Conservation (phyloP, 202 grass and related monocot genomes). For the Cymbopogon flexuosus region DNA sequence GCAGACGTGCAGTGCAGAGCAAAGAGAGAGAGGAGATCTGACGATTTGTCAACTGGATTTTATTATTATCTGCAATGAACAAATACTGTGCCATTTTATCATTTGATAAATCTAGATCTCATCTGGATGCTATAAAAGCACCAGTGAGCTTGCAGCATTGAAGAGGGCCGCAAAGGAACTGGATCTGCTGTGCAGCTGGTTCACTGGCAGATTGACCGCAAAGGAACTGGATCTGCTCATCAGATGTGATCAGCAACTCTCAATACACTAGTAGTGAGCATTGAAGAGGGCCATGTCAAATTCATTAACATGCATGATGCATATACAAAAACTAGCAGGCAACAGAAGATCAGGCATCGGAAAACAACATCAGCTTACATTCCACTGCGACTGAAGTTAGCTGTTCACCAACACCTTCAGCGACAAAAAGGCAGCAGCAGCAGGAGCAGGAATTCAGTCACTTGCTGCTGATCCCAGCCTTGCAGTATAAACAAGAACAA, state of each 20-base stretch:
- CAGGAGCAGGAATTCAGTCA: background rate
- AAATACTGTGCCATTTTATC: background rate
- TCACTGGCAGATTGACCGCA: too few relatives aligned
- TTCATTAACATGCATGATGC: background rate
- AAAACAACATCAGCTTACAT: conserved; percentile 24
- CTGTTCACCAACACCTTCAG: background rate
- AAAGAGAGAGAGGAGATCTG: background rate
- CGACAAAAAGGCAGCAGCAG: conserved; percentile 1
- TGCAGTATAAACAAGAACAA: conserved; percentile 33
- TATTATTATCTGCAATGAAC: background rate
- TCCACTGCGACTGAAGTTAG: conserved; percentile 31
- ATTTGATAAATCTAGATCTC: background rate
- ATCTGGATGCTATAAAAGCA: background rate
- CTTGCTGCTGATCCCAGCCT: conserved; percentile 29
- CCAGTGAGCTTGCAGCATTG: background rate
- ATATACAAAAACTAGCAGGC: conserved; percentile 16
- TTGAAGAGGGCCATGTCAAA: background rate
- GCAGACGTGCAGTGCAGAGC: background rate
- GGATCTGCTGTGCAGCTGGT: too few relatives aligned
- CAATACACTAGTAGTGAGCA: background rate
- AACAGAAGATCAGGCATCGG: conserved; percentile 12
- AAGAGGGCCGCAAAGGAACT: too few relatives aligned
- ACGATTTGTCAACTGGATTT: background rate
- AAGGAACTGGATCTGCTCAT: too few relatives aligned
- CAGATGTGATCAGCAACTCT: background rate